Base-by-base conservation (phyloP, 2,329 filamentous ascomycete species). In the Trichoderma atrobrunneum region DNA sequence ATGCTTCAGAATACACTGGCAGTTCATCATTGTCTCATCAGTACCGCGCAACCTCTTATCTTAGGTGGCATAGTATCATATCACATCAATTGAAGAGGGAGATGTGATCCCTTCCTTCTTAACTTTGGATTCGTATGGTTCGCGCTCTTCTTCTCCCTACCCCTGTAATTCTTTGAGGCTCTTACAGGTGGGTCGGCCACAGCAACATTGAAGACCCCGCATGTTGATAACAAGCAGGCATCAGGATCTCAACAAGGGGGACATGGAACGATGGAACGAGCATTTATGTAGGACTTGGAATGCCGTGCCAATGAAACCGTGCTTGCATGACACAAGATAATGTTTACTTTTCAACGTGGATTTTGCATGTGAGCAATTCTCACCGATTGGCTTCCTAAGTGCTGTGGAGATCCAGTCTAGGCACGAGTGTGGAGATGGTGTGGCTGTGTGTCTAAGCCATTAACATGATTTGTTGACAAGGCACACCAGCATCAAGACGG, bases 401-500 rank as follows among this genome's bases (percentile, higher is more conserved):
- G 59, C 11, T 21, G 32, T 34, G 24, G 21, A 63, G 60, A 12
- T 48, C 34, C 24, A 48, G 36, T 28, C 64, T 26, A 21, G 24
- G n/a, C 36, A 48, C 14, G 43, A 26, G 6, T 48, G 66, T 69
- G 66, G 66, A 34, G 66, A 32, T 69, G 56, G 66, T 21, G 66
- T 61, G 66, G 66, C 56, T 69, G 66, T 69, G 65, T 69, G 54
- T 61, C 66, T 43, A 60, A 60, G 54, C 36, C 56, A 21, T 60
- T 30, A 7, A 60, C 28, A 18, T 51, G 62, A 43, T 28, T 43
- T 16, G 39, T 26, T 5, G 26, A 32, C 43, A 48, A 65, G 62
- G 62, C 66, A 51, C 36, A 61, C 64, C 34, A 28, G 28, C 43
- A 64, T 65, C n/a, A 24, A 57, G 16, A 24, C 1, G 39, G 63